A percentile compares a stretch with the other conserved stretches of the same genome.
Evolutionary conservation across 2,329 filamentous ascomycete genomes (phyloP).

Genomic region (Grosmannia clavigera): DNA sequence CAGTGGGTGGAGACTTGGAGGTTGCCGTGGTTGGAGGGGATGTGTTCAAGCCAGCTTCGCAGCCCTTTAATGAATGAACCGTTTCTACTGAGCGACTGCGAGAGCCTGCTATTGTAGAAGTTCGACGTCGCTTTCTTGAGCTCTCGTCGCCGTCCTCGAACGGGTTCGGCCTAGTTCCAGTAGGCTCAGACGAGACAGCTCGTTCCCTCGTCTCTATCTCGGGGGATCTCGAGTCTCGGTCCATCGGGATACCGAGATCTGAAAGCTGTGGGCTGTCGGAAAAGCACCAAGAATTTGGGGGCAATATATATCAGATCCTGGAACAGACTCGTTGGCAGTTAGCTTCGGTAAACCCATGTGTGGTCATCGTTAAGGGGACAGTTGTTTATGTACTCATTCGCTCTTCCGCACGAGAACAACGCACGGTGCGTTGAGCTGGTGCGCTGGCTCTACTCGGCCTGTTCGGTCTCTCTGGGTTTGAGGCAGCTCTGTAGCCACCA

Average conservation of each 20-base stretch:
- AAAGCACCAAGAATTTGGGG: background rate
- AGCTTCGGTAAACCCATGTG: background rate
- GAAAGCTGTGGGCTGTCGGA: background rate
- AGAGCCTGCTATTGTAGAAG: constrained; percentile 40
- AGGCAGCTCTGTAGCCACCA: background rate
- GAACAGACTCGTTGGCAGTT: background rate
- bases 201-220: constrained; percentile 42
- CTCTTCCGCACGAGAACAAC: background rate
- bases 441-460: background rate
- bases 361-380: background rate
- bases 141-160: constrained; percentile 44
- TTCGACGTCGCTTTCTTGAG: constrained; percentile 49
- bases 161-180: constrained; percentile 50
- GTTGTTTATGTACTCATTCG: background rate
- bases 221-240: constrained; percentile 30
- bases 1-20: constrained; percentile 9
- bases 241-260: constrained; percentile 30
- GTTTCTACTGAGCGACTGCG: constrained; percentile 40
- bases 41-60: background rate
- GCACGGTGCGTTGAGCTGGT: background rate
- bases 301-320: background rate
- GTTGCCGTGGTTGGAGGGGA: background rate
- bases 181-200: constrained; percentile 49
- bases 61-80: constrained; percentile 18
- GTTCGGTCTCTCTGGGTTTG: background rate